Percentiles rank a stretch among this genome's conserved stretches.
Conservation (phyloP, 1,284 basidiomycete species). For the Rhizoctonia solani region DNA sequence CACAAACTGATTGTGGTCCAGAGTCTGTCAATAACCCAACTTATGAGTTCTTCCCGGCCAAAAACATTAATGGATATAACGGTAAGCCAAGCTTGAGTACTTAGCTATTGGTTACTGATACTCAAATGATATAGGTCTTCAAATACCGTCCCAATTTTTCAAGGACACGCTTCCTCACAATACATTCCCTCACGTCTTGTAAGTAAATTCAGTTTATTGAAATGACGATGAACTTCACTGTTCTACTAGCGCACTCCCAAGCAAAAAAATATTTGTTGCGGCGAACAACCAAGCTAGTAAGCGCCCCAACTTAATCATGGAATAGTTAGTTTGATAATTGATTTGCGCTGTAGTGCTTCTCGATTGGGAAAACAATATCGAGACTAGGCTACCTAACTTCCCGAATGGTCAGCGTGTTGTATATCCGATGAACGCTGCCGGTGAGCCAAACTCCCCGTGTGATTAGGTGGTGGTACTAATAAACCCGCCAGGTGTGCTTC, state of each 20-base stretch:
- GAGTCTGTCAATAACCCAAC: conserved; percentile 70
- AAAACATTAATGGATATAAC: conserved; percentile 64
- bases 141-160: conserved; percentile 43
- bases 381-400: conserved; percentile 65
- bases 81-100: conserved; percentile 57
- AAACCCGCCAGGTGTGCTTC: neutral
- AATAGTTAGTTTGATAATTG: conserved; percentile 42
- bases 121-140: conserved; percentile 24
- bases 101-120: neutral
- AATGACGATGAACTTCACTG: neutral
- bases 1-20: neutral
- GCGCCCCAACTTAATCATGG: conserved; percentile 37
- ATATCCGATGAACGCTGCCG: conserved; percentile 64
- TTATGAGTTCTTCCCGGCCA: conserved; percentile 78
- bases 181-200: conserved; percentile 43
- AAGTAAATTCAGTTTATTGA: neutral
- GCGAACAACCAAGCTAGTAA: conserved; percentile 71
- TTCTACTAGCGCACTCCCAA: conserved; percentile 55
- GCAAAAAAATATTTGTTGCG: conserved; percentile 75
- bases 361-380: conserved; percentile 68
- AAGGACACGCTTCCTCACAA: conserved; percentile 43
- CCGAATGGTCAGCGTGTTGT: conserved; percentile 83
- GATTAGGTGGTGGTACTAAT: neutral
- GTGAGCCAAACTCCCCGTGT: neutral
- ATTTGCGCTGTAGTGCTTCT: conserved; percentile 60